Evolutionary conservation across 306 rosid genomes (phyloP), one percentile per base, ranked within the genome.

Genomic region (Cotoneaster glaucophyllus): DNA sequence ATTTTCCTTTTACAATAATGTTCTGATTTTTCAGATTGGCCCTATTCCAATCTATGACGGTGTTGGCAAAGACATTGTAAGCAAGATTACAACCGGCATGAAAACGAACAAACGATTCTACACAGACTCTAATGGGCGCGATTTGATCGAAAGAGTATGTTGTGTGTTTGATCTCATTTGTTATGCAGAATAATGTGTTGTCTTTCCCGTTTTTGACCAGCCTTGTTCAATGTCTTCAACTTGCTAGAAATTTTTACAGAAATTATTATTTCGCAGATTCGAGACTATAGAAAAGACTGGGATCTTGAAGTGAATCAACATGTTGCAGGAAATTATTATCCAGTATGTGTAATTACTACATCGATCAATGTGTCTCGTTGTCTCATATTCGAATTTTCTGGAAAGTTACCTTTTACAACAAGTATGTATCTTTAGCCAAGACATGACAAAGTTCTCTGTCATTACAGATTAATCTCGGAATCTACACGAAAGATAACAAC

Each of bases 271-370:
- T 74, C 71, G 71, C 90, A 93, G 98, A 84, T 91, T 69, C 90
- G 91, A 68, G 85, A 93, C 81, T 87, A 86, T 8, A 79, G 97
- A 67, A 83, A 85, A 81, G 97, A 93, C 78, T 93, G 98, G 98
- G 17, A 86, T 64, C 87, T 93, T 79, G 77, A 91, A 86, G 90
- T 88, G 70, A 91, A 88, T 69, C 93, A 93, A 82, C 98, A 97
- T 11, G 86, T 91, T 54, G 97, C 98, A 22, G 98, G 98, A 87
- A 93, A 93, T 83, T 93, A 93, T 85, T 93, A 86, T 76, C 98
- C 98, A 11, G 98, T 93, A 89, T 74, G 79, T 61, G 22, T 61
- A 13, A 22, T 68, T 54, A 66, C 45, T 74, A 15, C 41, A 13
- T 39, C 44, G 11, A 11, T 12, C 62, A 61, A 50, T 25, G 18